Base-by-base conservation (phyloP, 169 alveolate genomes). In the Cystoisospora suis region DNA sequence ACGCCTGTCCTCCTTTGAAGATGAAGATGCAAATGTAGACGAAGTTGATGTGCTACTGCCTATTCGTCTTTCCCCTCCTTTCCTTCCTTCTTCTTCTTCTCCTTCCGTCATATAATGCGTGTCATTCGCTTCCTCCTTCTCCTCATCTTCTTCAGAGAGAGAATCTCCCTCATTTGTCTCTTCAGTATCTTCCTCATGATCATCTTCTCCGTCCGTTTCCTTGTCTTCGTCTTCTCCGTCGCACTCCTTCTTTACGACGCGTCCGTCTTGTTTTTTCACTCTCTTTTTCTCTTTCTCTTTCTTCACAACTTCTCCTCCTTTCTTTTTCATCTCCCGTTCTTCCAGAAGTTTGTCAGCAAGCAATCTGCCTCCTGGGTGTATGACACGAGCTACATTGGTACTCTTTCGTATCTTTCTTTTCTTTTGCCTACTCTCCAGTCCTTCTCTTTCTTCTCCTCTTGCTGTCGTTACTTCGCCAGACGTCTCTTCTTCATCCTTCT, bases 401-500 rank as follows among this genome's bases (percentile, higher is more conserved):
- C 49, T 34, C 80, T 83, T 34, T 32, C 89, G 56, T 29, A 59
- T 3, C 46, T 45, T 20, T 40, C 89, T 56, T 32, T 42, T 44
- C 44, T 7, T 59, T 61, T 34, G 3, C 45, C 89, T 0, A 5
- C 40, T 42, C 32, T 44, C 20, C 23, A 34, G 61, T 29, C 36
- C 12, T n/a, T n/a, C n/a, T n/a, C n/a, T n/a, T n/a, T n/a, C n/a
- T n/a, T n/a, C 20, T 46, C 69, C 46, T 58, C 58, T 44, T 42
- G 45, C 80, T 38, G 65, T 23, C 23, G 89, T 29, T n/a, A 80
- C 59, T 83, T 77, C 49, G 65, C 65, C 29, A 12, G 65, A 12
- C 23, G 65, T 23, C 23, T 12, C 65, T 53, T 12, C 65, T 23
- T 12, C 65, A 53, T 15, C 65, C 83, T 72, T 34, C 53, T n/a